Evolutionary conservation across 495 filamentous ascomycete species (phyloP).

Genomic region (Penicillium cinerascens): DNA sequence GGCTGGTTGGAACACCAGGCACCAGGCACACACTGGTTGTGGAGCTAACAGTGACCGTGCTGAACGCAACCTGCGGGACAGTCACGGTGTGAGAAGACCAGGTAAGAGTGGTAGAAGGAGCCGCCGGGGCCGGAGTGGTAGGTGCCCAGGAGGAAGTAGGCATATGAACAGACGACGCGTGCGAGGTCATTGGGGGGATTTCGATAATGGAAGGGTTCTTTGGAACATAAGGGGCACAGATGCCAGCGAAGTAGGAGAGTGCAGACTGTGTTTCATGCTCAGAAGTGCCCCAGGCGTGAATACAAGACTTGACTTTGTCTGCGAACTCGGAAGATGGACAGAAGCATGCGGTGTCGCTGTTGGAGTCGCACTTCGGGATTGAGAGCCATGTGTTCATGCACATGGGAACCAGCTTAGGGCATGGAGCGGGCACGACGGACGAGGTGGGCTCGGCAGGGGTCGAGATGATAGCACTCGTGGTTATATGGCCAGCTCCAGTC

Average conservation of each 20-base stretch:
- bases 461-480: slow-evolving; percentile 29
- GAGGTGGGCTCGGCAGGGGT: slow-evolving; percentile 7
- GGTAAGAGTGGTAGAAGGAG: slow-evolving; percentile 60
- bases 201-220: slow-evolving; percentile 82
- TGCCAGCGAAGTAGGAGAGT: slow-evolving; percentile 80
- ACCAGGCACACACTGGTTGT: slow-evolving; percentile 25
- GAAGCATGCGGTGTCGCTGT: slow-evolving; percentile 81
- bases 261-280: slow-evolving; percentile 61
- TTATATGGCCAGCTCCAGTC: slow-evolving; percentile 18
- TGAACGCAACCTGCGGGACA: slow-evolving; percentile 70
- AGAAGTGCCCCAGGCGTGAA: slow-evolving; percentile 69
- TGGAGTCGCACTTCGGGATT: slow-evolving; percentile 73
- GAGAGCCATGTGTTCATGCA: slow-evolving; percentile 92
- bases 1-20: neutral
- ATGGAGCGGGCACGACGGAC: slow-evolving; percentile 25
- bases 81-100: slow-evolving; percentile 59
- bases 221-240: slow-evolving; percentile 73
- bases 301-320: slow-evolving; percentile 72
- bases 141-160: slow-evolving; percentile 29
- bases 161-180: slow-evolving; percentile 23
- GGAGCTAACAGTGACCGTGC: slow-evolving; percentile 46
- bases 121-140: slow-evolving; percentile 6
- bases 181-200: slow-evolving; percentile 53
- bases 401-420: slow-evolving; percentile 74
- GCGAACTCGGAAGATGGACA: slow-evolving; percentile 76